A percentile compares a stretch with the other conserved stretches of the same genome.
Conservation (phyloP, 768 basidiomycete genomes). For the Royoungia palumana region DNA sequence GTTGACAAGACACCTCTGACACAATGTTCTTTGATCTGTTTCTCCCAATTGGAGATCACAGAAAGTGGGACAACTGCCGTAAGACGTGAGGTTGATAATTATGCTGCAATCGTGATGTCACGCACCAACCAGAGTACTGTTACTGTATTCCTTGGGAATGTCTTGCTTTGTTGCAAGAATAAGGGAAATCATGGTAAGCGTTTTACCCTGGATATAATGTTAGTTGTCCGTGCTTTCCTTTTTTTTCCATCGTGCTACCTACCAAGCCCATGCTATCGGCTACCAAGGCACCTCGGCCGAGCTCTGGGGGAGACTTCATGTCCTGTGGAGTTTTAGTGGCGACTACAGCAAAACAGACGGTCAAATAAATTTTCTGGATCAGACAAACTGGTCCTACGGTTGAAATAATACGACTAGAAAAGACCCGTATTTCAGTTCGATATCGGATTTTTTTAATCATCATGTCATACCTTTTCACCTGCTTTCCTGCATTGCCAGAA, state of each 20-base stretch:
- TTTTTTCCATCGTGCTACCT: background rate
- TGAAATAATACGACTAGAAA: constrained; percentile 60
- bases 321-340: constrained; percentile 80
- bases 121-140: constrained; percentile 75
- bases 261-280: constrained; percentile 88
- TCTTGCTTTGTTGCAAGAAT: constrained; percentile 76
- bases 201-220: constrained; percentile 67
- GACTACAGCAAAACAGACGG: constrained; percentile 39
- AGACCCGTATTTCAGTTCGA: background rate
- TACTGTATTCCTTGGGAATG: constrained; percentile 50
- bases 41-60: constrained; percentile 85
- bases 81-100: constrained; percentile 3
- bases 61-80: constrained; percentile 73
- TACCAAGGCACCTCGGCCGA: constrained; percentile 83
- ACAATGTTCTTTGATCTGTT: constrained; percentile 76
- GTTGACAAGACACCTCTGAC: constrained; percentile 46
- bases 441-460: background rate
- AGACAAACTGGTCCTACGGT: constrained; percentile 42
- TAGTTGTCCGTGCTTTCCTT: background rate
- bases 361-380: constrained; percentile 1
- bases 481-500: constrained; percentile 78
- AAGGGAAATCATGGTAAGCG: constrained; percentile 81
- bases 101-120: background rate
- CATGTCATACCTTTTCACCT: constrained; percentile 46
- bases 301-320: constrained; percentile 43